A percentile compares a stretch with the other conserved stretches of the same genome.
Evolutionary conservation across 176 grass and related monocot species (phyloP).

Genomic region (Triticum turgidum): DNA sequence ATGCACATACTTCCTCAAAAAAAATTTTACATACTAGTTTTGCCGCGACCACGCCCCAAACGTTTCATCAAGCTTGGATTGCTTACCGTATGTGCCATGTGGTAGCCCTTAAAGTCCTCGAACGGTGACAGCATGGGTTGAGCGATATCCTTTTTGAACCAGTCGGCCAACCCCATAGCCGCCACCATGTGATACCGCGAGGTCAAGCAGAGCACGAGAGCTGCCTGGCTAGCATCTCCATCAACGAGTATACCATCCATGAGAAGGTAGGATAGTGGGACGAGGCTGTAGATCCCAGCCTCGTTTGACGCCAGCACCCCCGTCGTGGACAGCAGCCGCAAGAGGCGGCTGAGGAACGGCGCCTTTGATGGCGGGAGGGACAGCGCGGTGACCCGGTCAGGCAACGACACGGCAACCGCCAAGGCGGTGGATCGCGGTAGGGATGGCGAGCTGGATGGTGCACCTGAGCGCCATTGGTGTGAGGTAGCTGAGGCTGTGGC

Average conservation of each 20-base stretch:
- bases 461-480: neutral
- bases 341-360: constrained; percentile 11
- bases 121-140: neutral
- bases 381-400: too few species aligned
- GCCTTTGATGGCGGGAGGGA: neutral
- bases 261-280: constrained; percentile 2
- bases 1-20: too few species aligned
- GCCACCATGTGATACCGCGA: neutral
- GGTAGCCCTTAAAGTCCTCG: neutral
- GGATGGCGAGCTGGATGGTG: too few species aligned
- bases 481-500: constrained; percentile 5
- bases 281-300: constrained; percentile 19
- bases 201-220: neutral
- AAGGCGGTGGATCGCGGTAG: too few species aligned
- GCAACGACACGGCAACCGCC: neutral
- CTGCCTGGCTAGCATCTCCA: neutral
- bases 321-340: constrained; percentile 18
- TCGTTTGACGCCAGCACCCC: neutral
- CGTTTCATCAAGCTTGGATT: too few species aligned
- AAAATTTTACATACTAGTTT: too few species aligned
- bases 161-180: neutral
- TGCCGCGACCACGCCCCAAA: too few species aligned
- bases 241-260: neutral
- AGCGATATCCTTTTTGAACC: neutral
- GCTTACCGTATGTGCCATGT: too few species aligned